phyloP scores from a whole-genome alignment of 1,284 basidiomycete species.

The Boletus semigastroideus region DNA sequence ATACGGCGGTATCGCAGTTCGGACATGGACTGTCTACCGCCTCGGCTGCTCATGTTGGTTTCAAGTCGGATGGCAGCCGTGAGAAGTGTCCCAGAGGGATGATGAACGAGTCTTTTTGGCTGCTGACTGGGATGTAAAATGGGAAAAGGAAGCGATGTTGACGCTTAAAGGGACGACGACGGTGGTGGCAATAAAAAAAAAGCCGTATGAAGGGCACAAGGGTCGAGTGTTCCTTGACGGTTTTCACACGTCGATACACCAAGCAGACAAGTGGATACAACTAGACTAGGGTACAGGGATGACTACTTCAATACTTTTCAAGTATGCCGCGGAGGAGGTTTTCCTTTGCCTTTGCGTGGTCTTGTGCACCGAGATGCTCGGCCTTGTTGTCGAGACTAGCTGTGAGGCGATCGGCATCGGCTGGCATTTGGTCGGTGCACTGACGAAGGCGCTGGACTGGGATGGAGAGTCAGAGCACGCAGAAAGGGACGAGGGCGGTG shows the following conservation, averaged over 20 bases:
- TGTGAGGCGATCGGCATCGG: conserved; percentile 27
- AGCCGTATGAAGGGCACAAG: background rate
- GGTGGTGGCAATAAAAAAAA: conserved; percentile 17
- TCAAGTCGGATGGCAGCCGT: conserved; percentile 2
- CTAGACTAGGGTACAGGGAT: conserved; percentile 7
- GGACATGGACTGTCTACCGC: conserved; percentile 85
- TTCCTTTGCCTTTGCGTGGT: conserved; percentile 35
- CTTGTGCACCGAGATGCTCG: conserved; percentile 34
- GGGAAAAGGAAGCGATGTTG: background rate
- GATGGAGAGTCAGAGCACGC: conserved; percentile 14
- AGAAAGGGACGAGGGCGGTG: background rate
- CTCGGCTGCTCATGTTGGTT: conserved; percentile 55
- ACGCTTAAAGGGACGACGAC: background rate
- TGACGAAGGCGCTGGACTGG: conserved; percentile 24
- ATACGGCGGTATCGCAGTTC: conserved; percentile 94
- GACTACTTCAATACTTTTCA: conserved; percentile 30
- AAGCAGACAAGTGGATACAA: background rate
- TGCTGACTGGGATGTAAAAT: conserved; percentile 8
- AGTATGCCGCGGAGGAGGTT: conserved; percentile 35
- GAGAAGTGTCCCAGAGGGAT: conserved; percentile 8
- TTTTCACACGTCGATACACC: conserved; percentile 27
- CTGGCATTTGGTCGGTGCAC: conserved; percentile 16
- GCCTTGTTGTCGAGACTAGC: conserved; percentile 26
- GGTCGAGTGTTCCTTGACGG: background rate
- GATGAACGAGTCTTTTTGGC: background rate